Evolutionary conservation across 495 filamentous ascomycete species (phyloP).

Genomic region (Hypoxylon trugodes): DNA sequence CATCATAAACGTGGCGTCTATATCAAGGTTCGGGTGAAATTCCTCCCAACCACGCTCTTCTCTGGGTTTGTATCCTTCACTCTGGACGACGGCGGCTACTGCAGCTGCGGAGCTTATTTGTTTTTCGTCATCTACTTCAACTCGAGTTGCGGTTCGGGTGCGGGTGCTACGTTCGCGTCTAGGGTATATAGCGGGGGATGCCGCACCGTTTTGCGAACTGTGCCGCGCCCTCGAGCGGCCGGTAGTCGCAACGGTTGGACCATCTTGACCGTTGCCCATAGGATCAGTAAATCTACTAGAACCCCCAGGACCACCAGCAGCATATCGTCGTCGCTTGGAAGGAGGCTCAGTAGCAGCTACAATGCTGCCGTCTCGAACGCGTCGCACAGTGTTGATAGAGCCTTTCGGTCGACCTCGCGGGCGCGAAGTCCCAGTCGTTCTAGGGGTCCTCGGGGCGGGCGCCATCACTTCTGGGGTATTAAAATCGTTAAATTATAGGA

Average conservation of each 20-base stretch:
- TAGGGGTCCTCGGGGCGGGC: slow-evolving; percentile 53
- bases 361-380: slow-evolving; percentile 47
- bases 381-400: slow-evolving; percentile 52
- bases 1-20: slow-evolving; percentile 77
- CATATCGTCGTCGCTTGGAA: slow-evolving; percentile 64
- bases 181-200: slow-evolving; percentile 53
- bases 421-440: slow-evolving; percentile 49
- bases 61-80: slow-evolving; percentile 94
- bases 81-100: slow-evolving; percentile 83
- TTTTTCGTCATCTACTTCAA: slow-evolving; percentile 60
- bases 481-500: slow-evolving; percentile 27
- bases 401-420: slow-evolving; percentile 55
- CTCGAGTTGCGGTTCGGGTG: slow-evolving; percentile 58
- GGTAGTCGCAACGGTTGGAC: slow-evolving; percentile 43
- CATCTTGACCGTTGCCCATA: slow-evolving; percentile 62
- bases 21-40: slow-evolving; percentile 93
- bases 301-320: slow-evolving; percentile 82
- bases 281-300: slow-evolving; percentile 78
- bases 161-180: slow-evolving; percentile 62
- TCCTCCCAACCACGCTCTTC: slow-evolving; percentile 98
- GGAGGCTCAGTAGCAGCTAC: slow-evolving; percentile 61
- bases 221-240: slow-evolving; percentile 47
- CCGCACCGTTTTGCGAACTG: slow-evolving; percentile 43
- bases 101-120: slow-evolving; percentile 81
- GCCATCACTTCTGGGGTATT: slow-evolving; percentile 47